A percentile compares a stretch with the other conserved stretches of the same genome.
Conservation (phyloP, 306 rosid genomes). For the Canavalia ensiformis region DNA sequence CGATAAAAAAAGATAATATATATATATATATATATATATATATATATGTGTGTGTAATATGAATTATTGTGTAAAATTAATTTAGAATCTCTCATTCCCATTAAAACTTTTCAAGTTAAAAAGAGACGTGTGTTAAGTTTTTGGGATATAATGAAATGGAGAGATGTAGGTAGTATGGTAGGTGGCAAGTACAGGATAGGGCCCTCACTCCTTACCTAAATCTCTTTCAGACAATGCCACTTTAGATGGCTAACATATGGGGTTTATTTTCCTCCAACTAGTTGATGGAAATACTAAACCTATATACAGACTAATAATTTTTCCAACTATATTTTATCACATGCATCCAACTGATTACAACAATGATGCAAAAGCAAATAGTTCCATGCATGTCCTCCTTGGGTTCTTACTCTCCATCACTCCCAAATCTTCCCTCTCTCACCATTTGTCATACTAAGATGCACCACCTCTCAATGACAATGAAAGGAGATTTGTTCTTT, state of each 20-base stretch:
- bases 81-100: too few species aligned
- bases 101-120: too few species aligned
- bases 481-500: constrained; percentile 31
- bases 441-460: constrained; percentile 24
- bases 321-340: background rate
- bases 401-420: background rate
- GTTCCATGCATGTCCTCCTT: constrained; percentile 30
- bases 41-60: too few species aligned
- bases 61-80: too few species aligned
- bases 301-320: constrained; percentile 23
- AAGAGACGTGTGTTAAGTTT: background rate
- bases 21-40: too few species aligned
- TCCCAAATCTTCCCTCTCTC: constrained; percentile 23
- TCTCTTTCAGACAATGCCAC: background rate
- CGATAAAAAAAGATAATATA: too few species aligned
- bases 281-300: constrained; percentile 48
- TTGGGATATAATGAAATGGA: background rate
- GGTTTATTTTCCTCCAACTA: background rate
- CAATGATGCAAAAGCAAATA: constrained; percentile 40
- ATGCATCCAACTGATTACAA: constrained; percentile 44
- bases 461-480: constrained; percentile 53
- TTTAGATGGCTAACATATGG: background rate
- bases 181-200: constrained; percentile 8
- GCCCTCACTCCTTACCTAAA: constrained; percentile 28
- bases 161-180: constrained; percentile 5